Evolutionary conservation across 495 filamentous ascomycete species (phyloP), one percentile per base, ranked within the genome.

Genomic region (Aspergillus carlsbadensis): DNA sequence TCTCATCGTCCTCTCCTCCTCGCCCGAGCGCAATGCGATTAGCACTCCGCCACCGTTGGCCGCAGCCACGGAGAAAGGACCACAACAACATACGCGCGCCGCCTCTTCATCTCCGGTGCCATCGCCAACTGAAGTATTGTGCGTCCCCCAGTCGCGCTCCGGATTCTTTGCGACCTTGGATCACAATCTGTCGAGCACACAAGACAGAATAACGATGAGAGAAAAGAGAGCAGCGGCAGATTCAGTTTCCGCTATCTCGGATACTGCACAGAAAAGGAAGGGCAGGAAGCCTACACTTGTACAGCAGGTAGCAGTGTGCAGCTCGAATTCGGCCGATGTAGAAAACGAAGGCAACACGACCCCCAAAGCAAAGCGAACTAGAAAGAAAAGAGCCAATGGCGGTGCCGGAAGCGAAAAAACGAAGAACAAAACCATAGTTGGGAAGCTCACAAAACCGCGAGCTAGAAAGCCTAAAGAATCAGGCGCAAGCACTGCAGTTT

Each of bases 1-100:
- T 44, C 65, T 71, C 41, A 67, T 76, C 39, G 43, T 76, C 24
- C 60, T 78, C 45, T 74, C 73, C 22, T 81, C 77, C 21, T 75
- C 77, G 6, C 75, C 78, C 21, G 67, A 62, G 34, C 54, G 57
- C 29, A 54, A 51, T 52, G 50, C 58, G 3, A 51, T 62, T 39
- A 58, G 33, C 43, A 60, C 69, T 20, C 68, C 63, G 24, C 51
- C 51, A 15, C 52, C 40, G 34, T 39, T 35, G 31, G 47, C 52
- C 10, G 46, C 55, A 35, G 56, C 59, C 42, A 18, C 56, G 18
- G 54, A 50, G 31, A 62, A 18, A 37, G 35, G 58, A 6, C 53
- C 60, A 47, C 52, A 54, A 2, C 15, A 52, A 8, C 60, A 54
- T 42, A 65, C 61, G 51, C 54, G 36, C 64, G 60, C 41, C 11